Conservation (phyloP, 2,329 filamentous ascomycete species). For the Venturia oleaginea region DNA sequence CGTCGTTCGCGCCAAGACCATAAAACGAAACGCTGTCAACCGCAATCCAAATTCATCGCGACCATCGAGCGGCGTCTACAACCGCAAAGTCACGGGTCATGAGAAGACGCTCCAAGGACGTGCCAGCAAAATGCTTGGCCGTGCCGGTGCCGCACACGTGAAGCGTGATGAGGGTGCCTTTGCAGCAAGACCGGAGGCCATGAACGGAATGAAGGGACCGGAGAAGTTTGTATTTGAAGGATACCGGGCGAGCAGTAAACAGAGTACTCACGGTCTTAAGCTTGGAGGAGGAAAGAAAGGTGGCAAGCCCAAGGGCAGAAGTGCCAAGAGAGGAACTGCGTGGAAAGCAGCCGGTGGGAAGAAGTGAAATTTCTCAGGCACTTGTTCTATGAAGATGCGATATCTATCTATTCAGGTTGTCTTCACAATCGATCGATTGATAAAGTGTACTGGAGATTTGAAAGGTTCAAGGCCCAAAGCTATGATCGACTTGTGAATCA, state of each 20-base stretch:
- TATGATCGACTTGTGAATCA: too few relatives aligned
- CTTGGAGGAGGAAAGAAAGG: conserved; percentile 35
- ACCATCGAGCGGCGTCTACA: conserved; percentile 41
- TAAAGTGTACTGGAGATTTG: too few relatives aligned
- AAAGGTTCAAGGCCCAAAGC: too few relatives aligned
- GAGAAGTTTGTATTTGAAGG: conserved; percentile 76
- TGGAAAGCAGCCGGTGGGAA: conserved; percentile 35
- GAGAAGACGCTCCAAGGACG: conserved; percentile 65
- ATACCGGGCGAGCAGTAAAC: conserved; percentile 59
- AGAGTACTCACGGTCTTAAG: conserved; percentile 51
- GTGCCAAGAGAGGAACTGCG: conserved; percentile 34
- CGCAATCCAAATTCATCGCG: conserved; percentile 20
- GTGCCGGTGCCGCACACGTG: conserved; percentile 50
- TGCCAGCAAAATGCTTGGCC: conserved; percentile 64
- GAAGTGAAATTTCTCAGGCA: background rate
- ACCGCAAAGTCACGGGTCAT: conserved; percentile 60
- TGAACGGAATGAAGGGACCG: conserved; percentile 43
- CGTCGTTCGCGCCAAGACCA: conserved; percentile 74
- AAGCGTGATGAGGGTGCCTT: conserved; percentile 18
- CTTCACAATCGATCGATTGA: too few relatives aligned
- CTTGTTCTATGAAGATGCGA: too few relatives aligned
- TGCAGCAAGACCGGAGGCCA: conserved; percentile 14
- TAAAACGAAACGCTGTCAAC: conserved; percentile 29
- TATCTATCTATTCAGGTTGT: too few relatives aligned
- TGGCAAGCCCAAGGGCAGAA: conserved; percentile 33